Conservation (phyloP, 768 basidiomycete species). For the Leccinum barrowsii region DNA sequence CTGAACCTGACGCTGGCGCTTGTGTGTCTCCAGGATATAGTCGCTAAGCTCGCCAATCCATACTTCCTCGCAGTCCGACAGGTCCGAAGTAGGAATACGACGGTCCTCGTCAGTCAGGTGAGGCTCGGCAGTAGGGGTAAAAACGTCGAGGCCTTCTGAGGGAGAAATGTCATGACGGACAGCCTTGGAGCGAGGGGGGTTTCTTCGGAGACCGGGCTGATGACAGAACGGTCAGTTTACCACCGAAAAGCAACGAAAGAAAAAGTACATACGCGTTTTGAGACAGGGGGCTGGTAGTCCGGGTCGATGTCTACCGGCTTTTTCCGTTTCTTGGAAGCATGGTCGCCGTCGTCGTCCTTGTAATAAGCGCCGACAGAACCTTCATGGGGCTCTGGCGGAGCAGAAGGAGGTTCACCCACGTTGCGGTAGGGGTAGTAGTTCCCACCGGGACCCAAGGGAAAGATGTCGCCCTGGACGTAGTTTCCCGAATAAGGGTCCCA, state of each 20-base stretch:
- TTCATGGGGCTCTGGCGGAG: constrained; percentile 19
- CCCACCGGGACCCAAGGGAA: constrained; percentile 36
- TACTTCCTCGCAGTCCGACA: constrained; percentile 76
- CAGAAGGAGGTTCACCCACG: constrained; percentile 7
- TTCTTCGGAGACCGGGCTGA: constrained; percentile 42
- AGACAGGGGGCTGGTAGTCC: constrained; percentile 48
- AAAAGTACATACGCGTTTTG: constrained; percentile 50
- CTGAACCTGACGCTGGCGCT: constrained; percentile 68
- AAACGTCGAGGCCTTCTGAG: constrained; percentile 20
- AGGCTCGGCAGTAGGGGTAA: constrained; percentile 16
- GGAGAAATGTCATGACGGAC: constrained; percentile 28
- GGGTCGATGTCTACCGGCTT: constrained; percentile 45
- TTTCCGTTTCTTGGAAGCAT: constrained; percentile 48
- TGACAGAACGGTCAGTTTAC: not conserved
- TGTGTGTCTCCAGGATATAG: constrained; percentile 69
- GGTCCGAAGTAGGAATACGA: constrained; percentile 63
- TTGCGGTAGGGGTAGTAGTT: constrained; percentile 35
- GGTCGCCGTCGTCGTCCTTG: constrained; percentile 30
- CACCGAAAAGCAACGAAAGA: not conserved
- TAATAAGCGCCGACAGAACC: constrained; percentile 25
- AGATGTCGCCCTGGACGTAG: constrained; percentile 36
- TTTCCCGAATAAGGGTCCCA: constrained; percentile 39
- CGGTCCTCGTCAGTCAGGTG: constrained; percentile 39
- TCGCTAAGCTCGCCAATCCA: constrained; percentile 69
- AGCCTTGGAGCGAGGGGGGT: constrained; percentile 38